phyloP scores from a whole-genome alignment of 2,329 filamentous ascomycete genomes.

The Pezizomycotina sp. region DNA sequence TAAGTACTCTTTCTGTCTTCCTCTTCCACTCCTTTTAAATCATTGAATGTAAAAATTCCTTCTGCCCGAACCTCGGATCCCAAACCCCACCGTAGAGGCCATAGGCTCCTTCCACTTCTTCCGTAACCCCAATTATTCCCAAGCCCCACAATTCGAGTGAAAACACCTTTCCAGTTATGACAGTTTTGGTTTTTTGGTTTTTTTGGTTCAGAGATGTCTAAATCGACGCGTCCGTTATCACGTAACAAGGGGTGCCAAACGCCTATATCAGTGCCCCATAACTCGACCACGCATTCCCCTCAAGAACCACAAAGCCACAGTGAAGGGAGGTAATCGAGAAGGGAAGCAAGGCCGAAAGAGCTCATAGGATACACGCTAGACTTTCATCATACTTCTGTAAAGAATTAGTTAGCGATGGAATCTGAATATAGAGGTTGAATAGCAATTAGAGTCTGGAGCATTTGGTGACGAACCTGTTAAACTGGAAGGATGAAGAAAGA shows the following conservation, averaged over 20 bases:
- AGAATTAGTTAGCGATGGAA: slow-evolving; percentile 4
- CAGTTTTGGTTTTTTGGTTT: too few species aligned
- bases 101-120: too few species aligned
- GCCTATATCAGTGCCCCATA: slow-evolving; percentile 81
- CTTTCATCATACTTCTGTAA: slow-evolving; percentile 85
- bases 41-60: too few species aligned
- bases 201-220: slow-evolving; percentile 99
- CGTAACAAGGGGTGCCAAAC: slow-evolving; percentile 98
- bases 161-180: too few species aligned
- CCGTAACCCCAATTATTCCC: too few species aligned
- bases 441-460: slow-evolving; percentile 3
- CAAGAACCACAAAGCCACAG: slow-evolving; percentile 41
- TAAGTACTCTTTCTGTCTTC: too few species aligned
- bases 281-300: slow-evolving; percentile 60
- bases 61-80: too few species aligned
- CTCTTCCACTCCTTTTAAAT: too few species aligned
- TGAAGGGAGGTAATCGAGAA: slow-evolving; percentile 67
- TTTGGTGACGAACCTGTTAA: slow-evolving; percentile 62
- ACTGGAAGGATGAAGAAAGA: slow-evolving; percentile 83
- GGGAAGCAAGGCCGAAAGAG: slow-evolving; percentile 47
- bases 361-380: slow-evolving; percentile 90
- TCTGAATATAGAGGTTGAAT: slow-evolving; percentile 1
- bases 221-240: slow-evolving; percentile 90
- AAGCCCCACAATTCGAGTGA: too few species aligned
- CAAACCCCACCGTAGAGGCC: too few species aligned